Percentiles rank a stretch among this genome's conserved stretches.
phyloP scores from a whole-genome alignment of 129 eudicot genomes.

The Centaurea solstitialis region DNA sequence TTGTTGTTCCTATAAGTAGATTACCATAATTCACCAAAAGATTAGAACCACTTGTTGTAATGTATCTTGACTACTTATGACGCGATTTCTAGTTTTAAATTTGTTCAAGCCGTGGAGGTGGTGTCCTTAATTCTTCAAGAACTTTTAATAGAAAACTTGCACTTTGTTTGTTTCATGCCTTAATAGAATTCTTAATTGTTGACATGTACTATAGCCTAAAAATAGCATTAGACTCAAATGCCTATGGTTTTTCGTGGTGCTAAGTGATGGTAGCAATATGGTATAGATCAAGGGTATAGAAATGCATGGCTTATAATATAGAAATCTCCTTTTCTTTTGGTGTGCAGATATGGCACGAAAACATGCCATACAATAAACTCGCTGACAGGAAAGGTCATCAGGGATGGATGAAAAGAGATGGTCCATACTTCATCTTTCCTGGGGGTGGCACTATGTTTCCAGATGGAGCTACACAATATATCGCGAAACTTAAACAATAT shows the following conservation, averaged over 20 bases:
- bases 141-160: not conserved
- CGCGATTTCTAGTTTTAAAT: not conserved
- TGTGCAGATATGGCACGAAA: conserved; percentile 94
- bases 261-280: not conserved
- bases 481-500: conserved; percentile 85
- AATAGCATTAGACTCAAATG: conserved; percentile 4
- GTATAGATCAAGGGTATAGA: not conserved
- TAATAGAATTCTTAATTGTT: not conserved
- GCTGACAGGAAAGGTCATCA: conserved; percentile 99
- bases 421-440: conserved; percentile 90
- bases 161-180: not conserved
- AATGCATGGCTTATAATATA: not conserved
- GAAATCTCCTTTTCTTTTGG: not conserved
- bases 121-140: not conserved
- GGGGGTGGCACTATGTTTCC: conserved; percentile 99
- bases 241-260: not conserved
- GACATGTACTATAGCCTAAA: not conserved
- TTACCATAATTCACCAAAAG: not conserved
- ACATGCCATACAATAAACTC: conserved; percentile 92
- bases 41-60: not conserved
- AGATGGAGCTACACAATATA: conserved; percentile 91
- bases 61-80: not conserved
- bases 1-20: not conserved
- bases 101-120: not conserved
- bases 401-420: conserved; percentile 99